Conservation (phyloP, 805 yeast species). For the Cyberlindnera maritima region DNA sequence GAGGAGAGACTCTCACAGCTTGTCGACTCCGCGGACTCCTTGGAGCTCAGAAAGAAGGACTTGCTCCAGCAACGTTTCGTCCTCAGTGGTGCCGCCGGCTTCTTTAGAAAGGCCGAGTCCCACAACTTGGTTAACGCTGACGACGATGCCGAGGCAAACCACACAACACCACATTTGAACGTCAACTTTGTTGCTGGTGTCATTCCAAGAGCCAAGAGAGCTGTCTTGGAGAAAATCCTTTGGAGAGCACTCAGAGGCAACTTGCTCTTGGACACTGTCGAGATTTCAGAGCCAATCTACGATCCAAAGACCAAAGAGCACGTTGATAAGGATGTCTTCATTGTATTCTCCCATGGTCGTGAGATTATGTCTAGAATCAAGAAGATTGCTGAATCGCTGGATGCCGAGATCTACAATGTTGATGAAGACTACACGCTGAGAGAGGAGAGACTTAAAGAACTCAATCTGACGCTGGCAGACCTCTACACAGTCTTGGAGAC, state of each 20-base stretch:
- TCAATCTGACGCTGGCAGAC: conserved; percentile 56
- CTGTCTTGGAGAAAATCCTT: conserved; percentile 72
- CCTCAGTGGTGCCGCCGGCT: conserved; percentile 46
- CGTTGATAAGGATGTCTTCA: conserved; percentile 75
- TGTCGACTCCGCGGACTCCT: conserved; percentile 63
- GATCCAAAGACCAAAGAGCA: conserved; percentile 57
- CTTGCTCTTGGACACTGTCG: conserved; percentile 70
- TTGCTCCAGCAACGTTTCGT: conserved; percentile 61
- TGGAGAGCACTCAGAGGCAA: conserved; percentile 97
- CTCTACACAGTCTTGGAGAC: conserved; percentile 58
- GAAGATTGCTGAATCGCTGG: conserved; percentile 87
- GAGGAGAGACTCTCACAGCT: conserved; percentile 78
- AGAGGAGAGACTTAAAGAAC: conserved; percentile 62
- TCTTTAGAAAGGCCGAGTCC: conserved; percentile 34
- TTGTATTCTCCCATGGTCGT: conserved; percentile 89
- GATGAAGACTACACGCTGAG: conserved; percentile 48
- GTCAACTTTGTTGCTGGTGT: conserved; percentile 70
- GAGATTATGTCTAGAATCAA: conserved; percentile 68
- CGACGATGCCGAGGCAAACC: conserved; percentile 20
- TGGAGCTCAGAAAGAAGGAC: conserved; percentile 58
- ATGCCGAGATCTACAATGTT: conserved; percentile 72
- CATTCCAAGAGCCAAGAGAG: conserved; percentile 66
- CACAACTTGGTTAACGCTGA: conserved; percentile 12
- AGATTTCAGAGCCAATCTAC: conserved; percentile 67
- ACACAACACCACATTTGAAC: conserved; percentile 35